phyloP scores from a whole-genome alignment of 2,329 filamentous ascomycete genomes.

The Phialocephala subalpina region DNA sequence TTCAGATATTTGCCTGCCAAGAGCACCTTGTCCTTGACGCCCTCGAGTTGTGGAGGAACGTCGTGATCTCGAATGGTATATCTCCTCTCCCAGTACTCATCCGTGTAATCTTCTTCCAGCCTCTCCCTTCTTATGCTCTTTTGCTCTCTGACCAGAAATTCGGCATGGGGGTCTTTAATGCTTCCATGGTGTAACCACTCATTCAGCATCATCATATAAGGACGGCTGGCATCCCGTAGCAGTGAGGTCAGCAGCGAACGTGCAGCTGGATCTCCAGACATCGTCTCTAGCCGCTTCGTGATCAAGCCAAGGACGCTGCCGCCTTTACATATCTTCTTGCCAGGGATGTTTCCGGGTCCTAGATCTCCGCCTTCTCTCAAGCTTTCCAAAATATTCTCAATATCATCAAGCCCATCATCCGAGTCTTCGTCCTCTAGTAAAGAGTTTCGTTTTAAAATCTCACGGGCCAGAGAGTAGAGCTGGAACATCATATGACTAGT shows the following conservation, averaged over 20 bases:
- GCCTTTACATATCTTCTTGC: constrained; percentile 96
- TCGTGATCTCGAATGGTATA: constrained; percentile 94
- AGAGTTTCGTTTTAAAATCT: constrained; percentile 87
- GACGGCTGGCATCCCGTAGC: constrained; percentile 85
- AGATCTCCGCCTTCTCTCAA: constrained; percentile 87
- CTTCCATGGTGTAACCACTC: constrained; percentile 97
- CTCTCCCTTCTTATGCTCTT: constrained; percentile 92
- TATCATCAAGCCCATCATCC: constrained; percentile 73
- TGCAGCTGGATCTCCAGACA: constrained; percentile 93
- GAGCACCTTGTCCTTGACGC: constrained; percentile 91
- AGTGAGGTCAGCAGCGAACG: constrained; percentile 82
- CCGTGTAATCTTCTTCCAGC: constrained; percentile 94
- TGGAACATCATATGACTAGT: constrained; percentile 93
- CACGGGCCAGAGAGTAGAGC: constrained; percentile 85
- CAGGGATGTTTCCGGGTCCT: constrained; percentile 77
- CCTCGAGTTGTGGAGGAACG: constrained; percentile 89
- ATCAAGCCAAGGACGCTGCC: constrained; percentile 91
- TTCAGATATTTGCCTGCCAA: constrained; percentile 98
- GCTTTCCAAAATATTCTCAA: constrained; percentile 92
- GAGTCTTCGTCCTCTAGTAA: constrained; percentile 83
- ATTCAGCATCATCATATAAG: constrained; percentile 98
- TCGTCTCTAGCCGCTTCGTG: constrained; percentile 82
- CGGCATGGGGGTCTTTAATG: constrained; percentile 91
- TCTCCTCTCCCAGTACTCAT: constrained; percentile 98
- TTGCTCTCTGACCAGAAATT: constrained; percentile 95